Evolutionary conservation across 2,329 filamentous ascomycete genomes (phyloP).

Genomic region (Talaromyces verruculosus): DNA sequence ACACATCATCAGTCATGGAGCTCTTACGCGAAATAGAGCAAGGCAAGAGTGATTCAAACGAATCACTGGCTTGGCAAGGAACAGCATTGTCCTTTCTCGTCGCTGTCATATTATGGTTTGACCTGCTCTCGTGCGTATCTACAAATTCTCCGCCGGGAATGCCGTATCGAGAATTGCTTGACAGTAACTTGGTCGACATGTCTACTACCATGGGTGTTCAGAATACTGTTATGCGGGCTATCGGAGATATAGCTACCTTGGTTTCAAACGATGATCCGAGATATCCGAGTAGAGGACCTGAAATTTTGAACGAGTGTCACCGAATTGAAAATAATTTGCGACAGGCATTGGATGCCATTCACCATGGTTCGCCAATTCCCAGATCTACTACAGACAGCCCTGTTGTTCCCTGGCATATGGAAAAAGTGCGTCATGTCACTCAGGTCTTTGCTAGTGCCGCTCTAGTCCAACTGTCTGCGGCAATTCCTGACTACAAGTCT

Average conservation of each 20-base stretch:
- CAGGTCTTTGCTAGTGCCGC: constrained; percentile 11
- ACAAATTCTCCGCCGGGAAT: constrained; percentile 21
- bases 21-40: not conserved
- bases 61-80: constrained; percentile 9
- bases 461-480: not conserved
- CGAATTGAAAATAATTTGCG: constrained; percentile 1
- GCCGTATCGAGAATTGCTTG: constrained; percentile 17
- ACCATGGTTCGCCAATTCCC: not conserved
- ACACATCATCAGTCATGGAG: constrained; percentile 4
- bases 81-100: constrained; percentile 22
- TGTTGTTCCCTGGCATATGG: not conserved
- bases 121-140: constrained; percentile 22
- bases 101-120: constrained; percentile 23
- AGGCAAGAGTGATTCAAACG: not conserved
- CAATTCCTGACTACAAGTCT: not conserved
- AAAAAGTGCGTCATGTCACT: constrained; percentile 1
- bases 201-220: constrained; percentile 22
- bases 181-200: constrained; percentile 17
- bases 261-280: not conserved
- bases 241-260: constrained; percentile 22
- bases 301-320: not conserved
- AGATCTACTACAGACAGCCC: not conserved
- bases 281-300: not conserved
- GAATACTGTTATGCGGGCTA: constrained; percentile 22
- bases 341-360: not conserved